Conservation (phyloP, 176 grass and related monocot genomes). For the Paspalum notatum region DNA sequence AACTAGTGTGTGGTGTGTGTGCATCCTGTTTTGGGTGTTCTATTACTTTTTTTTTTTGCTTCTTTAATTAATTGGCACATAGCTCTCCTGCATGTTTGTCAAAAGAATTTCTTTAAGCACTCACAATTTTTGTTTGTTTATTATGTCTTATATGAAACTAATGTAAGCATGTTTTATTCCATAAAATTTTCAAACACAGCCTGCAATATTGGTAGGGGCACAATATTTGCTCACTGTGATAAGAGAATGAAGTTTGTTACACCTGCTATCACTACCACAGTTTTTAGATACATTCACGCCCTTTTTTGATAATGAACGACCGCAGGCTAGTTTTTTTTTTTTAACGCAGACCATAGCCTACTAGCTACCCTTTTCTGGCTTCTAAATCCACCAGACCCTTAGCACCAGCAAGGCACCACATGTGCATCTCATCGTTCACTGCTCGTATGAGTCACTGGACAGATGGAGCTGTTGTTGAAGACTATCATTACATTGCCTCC, state of each 20-base stretch:
- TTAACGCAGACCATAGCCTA: background rate
- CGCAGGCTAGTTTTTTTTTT: background rate
- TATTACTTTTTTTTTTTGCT: background rate
- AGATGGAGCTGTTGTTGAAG: background rate
- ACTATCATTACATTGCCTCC: background rate
- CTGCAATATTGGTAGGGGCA: background rate
- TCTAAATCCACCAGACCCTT: background rate
- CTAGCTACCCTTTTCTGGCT: background rate
- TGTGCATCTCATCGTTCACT: background rate
- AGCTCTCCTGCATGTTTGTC: no score
- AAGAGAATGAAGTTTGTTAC: slow-evolving; percentile 1
- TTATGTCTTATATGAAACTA: slow-evolving; percentile 8
- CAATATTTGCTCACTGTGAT: background rate
- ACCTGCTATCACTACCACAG: background rate
- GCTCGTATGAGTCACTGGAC: background rate
- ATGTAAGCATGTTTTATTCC: background rate
- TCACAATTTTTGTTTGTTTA: slow-evolving; percentile 2
- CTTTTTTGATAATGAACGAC: background rate
- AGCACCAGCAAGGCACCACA: background rate
- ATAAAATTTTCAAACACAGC: background rate
- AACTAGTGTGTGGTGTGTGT: background rate
- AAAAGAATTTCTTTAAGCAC: background rate
- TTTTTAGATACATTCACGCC: background rate
- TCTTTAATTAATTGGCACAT: background rate
- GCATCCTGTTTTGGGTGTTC: background rate